phyloP scores from a whole-genome alignment of 1,284 basidiomycete genomes.

The Bjerkandera adusta region DNA sequence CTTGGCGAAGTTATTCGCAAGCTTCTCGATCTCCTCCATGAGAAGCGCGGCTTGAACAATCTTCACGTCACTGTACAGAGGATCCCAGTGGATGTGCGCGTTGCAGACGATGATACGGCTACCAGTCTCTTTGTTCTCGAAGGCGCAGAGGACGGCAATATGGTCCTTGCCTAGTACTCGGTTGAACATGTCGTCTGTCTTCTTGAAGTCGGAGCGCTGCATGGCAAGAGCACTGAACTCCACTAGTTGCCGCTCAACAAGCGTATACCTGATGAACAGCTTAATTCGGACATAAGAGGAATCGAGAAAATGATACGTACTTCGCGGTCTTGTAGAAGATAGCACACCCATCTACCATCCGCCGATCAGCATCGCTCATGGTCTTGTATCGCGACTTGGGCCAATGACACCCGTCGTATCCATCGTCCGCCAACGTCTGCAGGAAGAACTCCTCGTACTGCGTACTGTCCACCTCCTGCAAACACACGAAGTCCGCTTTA shows the following conservation, averaged over 20 bases:
- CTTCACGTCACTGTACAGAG: slow-evolving; percentile 93
- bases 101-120: slow-evolving; percentile 90
- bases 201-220: slow-evolving; percentile 94
- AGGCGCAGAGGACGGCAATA: slow-evolving; percentile 84
- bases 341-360: slow-evolving; percentile 94
- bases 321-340: slow-evolving; percentile 92
- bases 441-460: slow-evolving; percentile 95
- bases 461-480: slow-evolving; percentile 93
- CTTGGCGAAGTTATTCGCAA: slow-evolving; percentile 81
- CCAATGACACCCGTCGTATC: slow-evolving; percentile 92
- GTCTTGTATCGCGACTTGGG: slow-evolving; percentile 95
- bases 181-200: slow-evolving; percentile 99
- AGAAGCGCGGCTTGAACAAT: slow-evolving; percentile 93
- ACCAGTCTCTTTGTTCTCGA: slow-evolving; percentile 88
- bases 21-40: slow-evolving; percentile 92
- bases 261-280: slow-evolving; percentile 64
- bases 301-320: slow-evolving; percentile 42
- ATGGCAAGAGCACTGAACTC: slow-evolving; percentile 95
- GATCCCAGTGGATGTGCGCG: slow-evolving; percentile 94
- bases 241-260: slow-evolving; percentile 93
- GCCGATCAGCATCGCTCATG: slow-evolving; percentile 86
- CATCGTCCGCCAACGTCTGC: slow-evolving; percentile 72
- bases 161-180: slow-evolving; percentile 96
- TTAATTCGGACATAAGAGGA: slow-evolving; percentile 3
- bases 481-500: slow-evolving; percentile 88